Evolutionary conservation across 1,139 yeast genomes (phyloP).

Genomic region (Hemisphaericaspora subhashii): DNA sequence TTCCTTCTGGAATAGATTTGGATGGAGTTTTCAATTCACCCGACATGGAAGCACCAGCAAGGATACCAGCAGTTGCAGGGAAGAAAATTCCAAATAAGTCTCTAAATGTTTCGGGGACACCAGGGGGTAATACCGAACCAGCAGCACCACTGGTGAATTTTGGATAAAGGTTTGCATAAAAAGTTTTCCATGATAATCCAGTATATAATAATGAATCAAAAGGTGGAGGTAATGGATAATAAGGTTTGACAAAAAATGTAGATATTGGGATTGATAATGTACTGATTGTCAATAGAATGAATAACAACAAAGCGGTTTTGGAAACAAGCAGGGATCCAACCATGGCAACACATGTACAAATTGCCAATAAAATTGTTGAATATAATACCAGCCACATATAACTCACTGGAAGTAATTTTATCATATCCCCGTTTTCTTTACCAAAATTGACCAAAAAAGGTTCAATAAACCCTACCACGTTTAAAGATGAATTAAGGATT

Average conservation of each 20-base stretch:
- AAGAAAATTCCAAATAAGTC: constrained; percentile 91
- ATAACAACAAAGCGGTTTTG: constrained; percentile 75
- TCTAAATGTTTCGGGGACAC: constrained; percentile 65
- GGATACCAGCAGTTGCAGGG: constrained; percentile 97
- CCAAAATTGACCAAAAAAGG: constrained; percentile 72
- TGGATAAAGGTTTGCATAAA: constrained; percentile 68
- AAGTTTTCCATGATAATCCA: constrained; percentile 70
- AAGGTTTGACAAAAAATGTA: constrained; percentile 60
- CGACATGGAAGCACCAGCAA: constrained; percentile 99
- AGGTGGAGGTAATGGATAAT: constrained; percentile 45
- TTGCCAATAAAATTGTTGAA: constrained; percentile 62
- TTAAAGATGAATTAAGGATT: constrained; percentile 70
- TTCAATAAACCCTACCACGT: constrained; percentile 78
- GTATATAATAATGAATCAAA: constrained; percentile 56
- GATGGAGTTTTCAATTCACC: constrained; percentile 91
- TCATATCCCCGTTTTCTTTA: constrained; percentile 53
- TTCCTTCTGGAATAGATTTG: constrained; percentile 85
- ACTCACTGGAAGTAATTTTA: constrained; percentile 51
- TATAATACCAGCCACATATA: constrained; percentile 59
- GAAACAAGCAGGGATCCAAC: constrained; percentile 85
- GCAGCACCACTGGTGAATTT: constrained; percentile 88
- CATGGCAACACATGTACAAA: constrained; percentile 76
- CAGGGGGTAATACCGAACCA: constrained; percentile 67
- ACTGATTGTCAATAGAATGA: constrained; percentile 65
- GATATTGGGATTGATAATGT: constrained; percentile 85